Conservation (phyloP, 331 rosid species). For the Phaseolus coccineus region DNA sequence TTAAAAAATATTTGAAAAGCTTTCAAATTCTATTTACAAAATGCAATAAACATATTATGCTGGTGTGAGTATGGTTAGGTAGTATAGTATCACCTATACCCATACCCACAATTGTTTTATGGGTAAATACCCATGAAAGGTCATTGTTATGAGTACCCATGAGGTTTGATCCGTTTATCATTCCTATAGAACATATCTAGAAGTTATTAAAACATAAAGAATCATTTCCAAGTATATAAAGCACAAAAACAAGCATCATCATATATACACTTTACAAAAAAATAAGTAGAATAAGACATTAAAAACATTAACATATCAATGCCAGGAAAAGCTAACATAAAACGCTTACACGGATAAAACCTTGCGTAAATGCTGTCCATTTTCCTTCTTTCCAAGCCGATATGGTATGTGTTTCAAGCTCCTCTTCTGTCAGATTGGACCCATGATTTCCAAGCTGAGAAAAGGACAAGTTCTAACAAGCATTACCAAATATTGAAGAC, state of each 20-base stretch:
- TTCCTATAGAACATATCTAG: neutral
- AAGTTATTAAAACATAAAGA: constrained; percentile 11
- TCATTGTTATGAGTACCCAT: neutral
- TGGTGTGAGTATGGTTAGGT: too few relatives aligned
- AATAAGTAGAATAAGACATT: constrained; percentile 17
- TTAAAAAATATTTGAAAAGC: neutral
- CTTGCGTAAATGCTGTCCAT: constrained; percentile 69
- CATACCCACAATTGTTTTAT: neutral
- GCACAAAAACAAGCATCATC: constrained; percentile 11
- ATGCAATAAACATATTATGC: neutral
- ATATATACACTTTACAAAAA: constrained; percentile 22
- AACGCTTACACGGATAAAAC: constrained; percentile 78
- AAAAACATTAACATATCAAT: neutral
- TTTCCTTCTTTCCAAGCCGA: constrained; percentile 99
- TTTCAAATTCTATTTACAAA: neutral
- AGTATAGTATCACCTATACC: neutral
- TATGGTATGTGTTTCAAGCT: constrained; percentile 99
- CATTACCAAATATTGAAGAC: constrained; percentile 21
- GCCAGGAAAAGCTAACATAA: constrained; percentile 30
- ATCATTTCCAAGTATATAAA: constrained; percentile 13
- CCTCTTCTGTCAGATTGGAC: constrained; percentile 95
- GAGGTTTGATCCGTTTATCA: neutral
- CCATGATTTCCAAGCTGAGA: constrained; percentile 94
- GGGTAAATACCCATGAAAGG: neutral
- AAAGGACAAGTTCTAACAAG: constrained; percentile 40